Evolutionary conservation across 495 filamentous ascomycete genomes (phyloP).

Genomic region (Tuber aestivum): DNA sequence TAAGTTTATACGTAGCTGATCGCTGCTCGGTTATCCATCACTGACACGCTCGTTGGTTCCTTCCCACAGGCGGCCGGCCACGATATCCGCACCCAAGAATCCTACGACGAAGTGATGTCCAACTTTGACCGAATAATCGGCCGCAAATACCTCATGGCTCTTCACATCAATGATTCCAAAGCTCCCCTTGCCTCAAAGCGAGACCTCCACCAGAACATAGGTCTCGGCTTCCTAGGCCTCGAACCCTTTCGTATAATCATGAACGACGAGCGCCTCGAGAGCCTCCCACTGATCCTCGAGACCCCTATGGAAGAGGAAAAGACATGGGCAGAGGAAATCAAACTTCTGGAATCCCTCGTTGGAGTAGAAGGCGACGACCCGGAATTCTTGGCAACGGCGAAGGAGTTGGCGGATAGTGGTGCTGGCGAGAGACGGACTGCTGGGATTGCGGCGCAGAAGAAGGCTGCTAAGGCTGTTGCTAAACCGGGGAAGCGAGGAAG

Average conservation of each 20-base stretch:
- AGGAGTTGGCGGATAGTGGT: conserved; percentile 61
- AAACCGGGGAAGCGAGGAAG: conserved; percentile 50
- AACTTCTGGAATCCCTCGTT: conserved; percentile 80
- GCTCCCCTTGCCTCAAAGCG: conserved; percentile 69
- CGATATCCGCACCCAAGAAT: conserved; percentile 68
- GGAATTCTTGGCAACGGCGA: conserved; percentile 61
- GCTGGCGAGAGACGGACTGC: conserved; percentile 63
- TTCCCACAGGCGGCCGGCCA: conserved; percentile 64
- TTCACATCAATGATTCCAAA: conserved; percentile 93
- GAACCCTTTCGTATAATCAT: conserved; percentile 85
- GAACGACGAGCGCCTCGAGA: conserved; percentile 71
- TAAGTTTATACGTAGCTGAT: conserved; percentile 12
- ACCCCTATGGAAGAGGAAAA: conserved; percentile 80
- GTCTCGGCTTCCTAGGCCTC: conserved; percentile 82
- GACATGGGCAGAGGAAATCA: conserved; percentile 80
- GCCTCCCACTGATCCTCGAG: conserved; percentile 85
- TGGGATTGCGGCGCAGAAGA: conserved; percentile 68
- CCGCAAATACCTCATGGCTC: conserved; percentile 67
- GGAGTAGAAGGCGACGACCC: conserved; percentile 67
- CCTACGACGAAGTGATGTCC: conserved; percentile 65
- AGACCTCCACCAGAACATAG: conserved; percentile 91
- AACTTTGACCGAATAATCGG: conserved; percentile 79
- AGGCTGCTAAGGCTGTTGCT: conserved; percentile 52
- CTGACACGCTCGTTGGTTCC: background rate
- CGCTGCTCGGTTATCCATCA: background rate